Evolutionary conservation across 108 stramenopile genomes (phyloP).

Genomic region (Pseudonitzschia multiseries): DNA sequence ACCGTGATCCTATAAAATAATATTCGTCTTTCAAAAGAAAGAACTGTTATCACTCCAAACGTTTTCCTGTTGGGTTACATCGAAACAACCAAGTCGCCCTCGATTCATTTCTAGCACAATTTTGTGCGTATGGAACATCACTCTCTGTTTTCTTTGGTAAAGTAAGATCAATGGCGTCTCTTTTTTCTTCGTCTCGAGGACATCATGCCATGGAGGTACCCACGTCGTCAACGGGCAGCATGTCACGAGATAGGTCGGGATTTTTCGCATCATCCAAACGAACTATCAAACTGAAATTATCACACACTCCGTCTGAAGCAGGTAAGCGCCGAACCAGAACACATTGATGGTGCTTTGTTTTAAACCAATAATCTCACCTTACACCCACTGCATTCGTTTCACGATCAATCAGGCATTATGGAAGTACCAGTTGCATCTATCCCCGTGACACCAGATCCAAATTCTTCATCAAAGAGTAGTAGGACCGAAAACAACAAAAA

Average conservation of each 20-base stretch:
- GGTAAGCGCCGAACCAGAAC: background rate
- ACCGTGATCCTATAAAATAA: background rate
- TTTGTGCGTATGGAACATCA: background rate
- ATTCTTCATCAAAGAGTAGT: slow-evolving; percentile 2
- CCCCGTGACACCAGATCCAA: slow-evolving; percentile 9
- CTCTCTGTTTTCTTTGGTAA: background rate
- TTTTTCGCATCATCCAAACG: background rate
- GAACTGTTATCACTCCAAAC: background rate
- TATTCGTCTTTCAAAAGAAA: background rate
- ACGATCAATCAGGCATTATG: background rate
- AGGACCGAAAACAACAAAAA: background rate
- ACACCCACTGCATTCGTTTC: background rate
- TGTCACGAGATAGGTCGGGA: background rate
- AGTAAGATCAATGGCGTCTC: background rate
- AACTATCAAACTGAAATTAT: background rate
- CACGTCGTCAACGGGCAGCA: background rate
- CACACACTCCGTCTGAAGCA: background rate
- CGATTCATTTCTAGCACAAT: no score
- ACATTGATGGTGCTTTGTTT: background rate
- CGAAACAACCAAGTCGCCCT: background rate
- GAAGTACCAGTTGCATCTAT: background rate
- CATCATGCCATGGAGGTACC: background rate
- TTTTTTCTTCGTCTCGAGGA: background rate
- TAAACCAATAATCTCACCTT: background rate
- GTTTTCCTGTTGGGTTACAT: background rate